phyloP scores from a whole-genome alignment of 2,329 filamentous ascomycete genomes.

The Colletotrichum theobromicola region DNA sequence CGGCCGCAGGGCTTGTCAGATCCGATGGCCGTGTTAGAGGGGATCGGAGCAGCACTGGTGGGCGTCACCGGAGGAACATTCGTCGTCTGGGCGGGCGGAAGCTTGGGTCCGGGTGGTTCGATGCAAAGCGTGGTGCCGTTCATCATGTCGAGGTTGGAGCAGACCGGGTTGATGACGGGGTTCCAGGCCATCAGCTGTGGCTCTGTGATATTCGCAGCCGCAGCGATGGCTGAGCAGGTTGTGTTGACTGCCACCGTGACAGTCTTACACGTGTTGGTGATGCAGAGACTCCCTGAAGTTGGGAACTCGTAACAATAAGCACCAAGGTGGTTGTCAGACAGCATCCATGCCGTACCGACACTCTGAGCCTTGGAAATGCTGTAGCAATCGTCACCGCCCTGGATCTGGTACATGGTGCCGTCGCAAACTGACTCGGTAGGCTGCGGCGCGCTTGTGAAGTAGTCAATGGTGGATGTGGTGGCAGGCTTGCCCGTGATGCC shows the following conservation, averaged over 20 bases:
- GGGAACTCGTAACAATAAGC: conserved; percentile 10
- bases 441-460: conserved; percentile 8
- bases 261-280: conserved; percentile 24
- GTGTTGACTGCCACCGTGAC: neutral
- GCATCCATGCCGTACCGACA: conserved; percentile 24
- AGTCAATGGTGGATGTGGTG: conserved; percentile 15
- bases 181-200: neutral
- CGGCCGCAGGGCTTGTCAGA: conserved; percentile 27
- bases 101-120: neutral
- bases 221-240: conserved; percentile 12
- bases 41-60: conserved; percentile 10
- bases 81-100: neutral
- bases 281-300: conserved; percentile 22
- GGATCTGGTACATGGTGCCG: conserved; percentile 22
- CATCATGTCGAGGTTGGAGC: neutral
- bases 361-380: conserved; percentile 21
- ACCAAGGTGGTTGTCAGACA: conserved; percentile 25
- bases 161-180: neutral
- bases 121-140: neutral
- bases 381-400: conserved; percentile 23
- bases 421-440: conserved; percentile 15
- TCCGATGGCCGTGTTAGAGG: conserved; percentile 20
- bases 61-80: neutral
- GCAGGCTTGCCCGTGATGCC: conserved; percentile 22
- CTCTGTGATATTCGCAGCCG: conserved; percentile 23